phyloP scores from a whole-genome alignment of 129 eudicot genomes.

The Artemisia argyi region DNA sequence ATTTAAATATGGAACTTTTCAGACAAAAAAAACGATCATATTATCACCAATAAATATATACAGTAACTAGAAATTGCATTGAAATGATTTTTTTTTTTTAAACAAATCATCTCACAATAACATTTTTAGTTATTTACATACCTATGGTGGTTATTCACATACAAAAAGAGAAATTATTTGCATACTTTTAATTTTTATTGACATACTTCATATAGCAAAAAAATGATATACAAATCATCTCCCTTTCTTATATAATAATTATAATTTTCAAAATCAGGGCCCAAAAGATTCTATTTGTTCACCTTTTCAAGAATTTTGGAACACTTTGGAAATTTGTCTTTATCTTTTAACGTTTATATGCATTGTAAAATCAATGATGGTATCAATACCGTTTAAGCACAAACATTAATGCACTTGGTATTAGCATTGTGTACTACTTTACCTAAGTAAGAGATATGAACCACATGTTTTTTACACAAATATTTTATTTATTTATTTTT shows the following conservation, averaged over 20 bases:
- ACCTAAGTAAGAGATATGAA: background rate
- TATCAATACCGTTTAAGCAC: background rate
- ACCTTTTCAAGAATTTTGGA: conserved; percentile 14
- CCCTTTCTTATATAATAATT: too few relatives aligned
- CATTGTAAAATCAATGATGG: background rate
- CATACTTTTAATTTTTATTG: too few relatives aligned
- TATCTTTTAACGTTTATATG: background rate
- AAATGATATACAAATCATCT: too few relatives aligned
- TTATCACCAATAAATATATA: background rate
- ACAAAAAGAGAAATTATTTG: too few relatives aligned
- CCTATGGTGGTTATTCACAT: background rate
- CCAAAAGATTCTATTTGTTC: conserved; percentile 24
- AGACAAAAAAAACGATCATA: background rate
- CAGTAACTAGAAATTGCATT: too few relatives aligned
- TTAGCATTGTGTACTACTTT: background rate
- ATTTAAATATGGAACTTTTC: background rate
- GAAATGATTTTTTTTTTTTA: background rate
- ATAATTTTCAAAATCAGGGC: conserved; percentile 8
- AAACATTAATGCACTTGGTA: conserved; percentile 21
- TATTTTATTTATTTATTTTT: too few relatives aligned
- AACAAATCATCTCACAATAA: background rate
- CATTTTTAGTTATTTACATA: conserved; percentile 2
- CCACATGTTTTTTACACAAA: background rate
- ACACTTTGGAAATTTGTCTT: conserved; percentile 5
- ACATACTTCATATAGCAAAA: too few relatives aligned